A percentile compares a stretch with the other conserved stretches of the same genome.
Evolutionary conservation across 228 moss, liverwort and hornwort genomes (phyloP).

Genomic region (Sphagnum magellanicum): DNA sequence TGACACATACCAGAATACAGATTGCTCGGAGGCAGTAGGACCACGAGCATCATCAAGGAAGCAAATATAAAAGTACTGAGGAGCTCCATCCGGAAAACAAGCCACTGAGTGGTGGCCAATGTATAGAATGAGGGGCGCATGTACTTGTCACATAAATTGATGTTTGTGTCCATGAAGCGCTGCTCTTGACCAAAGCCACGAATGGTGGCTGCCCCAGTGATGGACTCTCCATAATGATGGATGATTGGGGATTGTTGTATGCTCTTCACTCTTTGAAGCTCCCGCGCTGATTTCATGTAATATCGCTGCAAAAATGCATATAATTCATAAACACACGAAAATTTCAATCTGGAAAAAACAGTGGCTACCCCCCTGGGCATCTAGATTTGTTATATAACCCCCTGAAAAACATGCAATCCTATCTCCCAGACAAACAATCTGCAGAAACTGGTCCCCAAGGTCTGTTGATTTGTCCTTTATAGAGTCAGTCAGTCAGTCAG

Average conservation of each 20-base stretch:
- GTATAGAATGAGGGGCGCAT: slow-evolving; percentile 61
- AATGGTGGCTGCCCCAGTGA: slow-evolving; percentile 75
- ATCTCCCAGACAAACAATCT: too few species aligned
- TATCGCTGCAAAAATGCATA: slow-evolving; percentile 54
- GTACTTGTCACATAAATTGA: slow-evolving; percentile 57
- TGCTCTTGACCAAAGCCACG: slow-evolving; percentile 66
- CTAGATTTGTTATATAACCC: background rate
- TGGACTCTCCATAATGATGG: slow-evolving; percentile 79
- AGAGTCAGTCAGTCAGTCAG: background rate
- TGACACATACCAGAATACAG: slow-evolving; percentile 58
- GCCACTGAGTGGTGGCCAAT: slow-evolving; percentile 75
- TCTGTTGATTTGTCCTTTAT: background rate
- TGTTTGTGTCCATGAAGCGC: slow-evolving; percentile 50
- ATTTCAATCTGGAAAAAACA: too few species aligned
- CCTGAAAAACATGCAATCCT: too few species aligned
- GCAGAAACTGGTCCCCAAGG: too few species aligned
- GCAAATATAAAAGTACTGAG: slow-evolving; percentile 66
- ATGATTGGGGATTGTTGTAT: slow-evolving; percentile 75
- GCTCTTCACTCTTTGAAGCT: slow-evolving; percentile 63
- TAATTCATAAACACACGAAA: too few species aligned
- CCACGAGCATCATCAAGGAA: slow-evolving; percentile 45
- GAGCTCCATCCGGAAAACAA: slow-evolving; percentile 73
- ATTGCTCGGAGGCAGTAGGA: slow-evolving; percentile 51
- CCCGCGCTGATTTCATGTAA: slow-evolving; percentile 81
- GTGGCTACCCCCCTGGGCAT: background rate